A percentile compares a stretch with the other conserved stretches of the same genome.
These are phyloP conservation scores for Acanthamoeba sp. DNA, from an alignment of 208 protist genomes.

Conservation along the genomic window DNA sequence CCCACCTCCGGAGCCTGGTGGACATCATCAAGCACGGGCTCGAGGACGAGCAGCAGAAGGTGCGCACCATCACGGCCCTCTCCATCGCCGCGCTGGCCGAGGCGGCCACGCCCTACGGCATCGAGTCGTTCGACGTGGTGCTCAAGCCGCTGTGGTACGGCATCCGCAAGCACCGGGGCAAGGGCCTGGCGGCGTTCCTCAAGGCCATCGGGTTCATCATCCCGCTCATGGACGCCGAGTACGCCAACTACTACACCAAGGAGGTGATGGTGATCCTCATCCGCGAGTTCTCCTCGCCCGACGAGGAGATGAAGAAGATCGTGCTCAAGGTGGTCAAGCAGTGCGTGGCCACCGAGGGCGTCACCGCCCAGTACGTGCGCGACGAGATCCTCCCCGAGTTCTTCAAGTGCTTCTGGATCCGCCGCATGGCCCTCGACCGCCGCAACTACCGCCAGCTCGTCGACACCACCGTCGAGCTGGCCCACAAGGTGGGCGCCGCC, in stretches of 20 bases:
- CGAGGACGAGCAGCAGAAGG: constrained; percentile 88
- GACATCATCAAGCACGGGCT: constrained; percentile 96
- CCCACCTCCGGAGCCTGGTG: constrained; percentile 96
- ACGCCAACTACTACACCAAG: constrained; percentile 97
- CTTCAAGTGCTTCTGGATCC: constrained; percentile 92
- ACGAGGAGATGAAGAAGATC: constrained; percentile 99
- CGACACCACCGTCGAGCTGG: constrained; percentile 97
- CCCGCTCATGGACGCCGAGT: constrained; percentile 98
- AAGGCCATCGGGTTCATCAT: constrained; percentile 99
- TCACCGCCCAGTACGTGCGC: constrained; percentile 91
- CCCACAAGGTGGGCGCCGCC: constrained; percentile 95
- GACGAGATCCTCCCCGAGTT: constrained; percentile 91
- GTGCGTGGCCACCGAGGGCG: constrained; percentile 97
- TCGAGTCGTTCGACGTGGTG: constrained; percentile 97
- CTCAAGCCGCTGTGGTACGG: constrained; percentile 97
- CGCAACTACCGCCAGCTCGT: constrained; percentile 94
- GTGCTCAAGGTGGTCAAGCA: constrained; percentile 98
- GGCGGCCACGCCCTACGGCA: constrained; percentile 97
- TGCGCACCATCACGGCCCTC: constrained; percentile 96
- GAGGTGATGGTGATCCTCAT: constrained; percentile 97
- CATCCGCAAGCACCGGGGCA: constrained; percentile 95
- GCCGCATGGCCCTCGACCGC: constrained; percentile 97
- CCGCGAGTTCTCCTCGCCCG: constrained; percentile 93
- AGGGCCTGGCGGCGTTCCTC: constrained; percentile 97
- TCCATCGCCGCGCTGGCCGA: constrained; percentile 98